phyloP scores from a whole-genome alignment of 1,284 basidiomycete genomes.

The Phylloporus sp. region DNA sequence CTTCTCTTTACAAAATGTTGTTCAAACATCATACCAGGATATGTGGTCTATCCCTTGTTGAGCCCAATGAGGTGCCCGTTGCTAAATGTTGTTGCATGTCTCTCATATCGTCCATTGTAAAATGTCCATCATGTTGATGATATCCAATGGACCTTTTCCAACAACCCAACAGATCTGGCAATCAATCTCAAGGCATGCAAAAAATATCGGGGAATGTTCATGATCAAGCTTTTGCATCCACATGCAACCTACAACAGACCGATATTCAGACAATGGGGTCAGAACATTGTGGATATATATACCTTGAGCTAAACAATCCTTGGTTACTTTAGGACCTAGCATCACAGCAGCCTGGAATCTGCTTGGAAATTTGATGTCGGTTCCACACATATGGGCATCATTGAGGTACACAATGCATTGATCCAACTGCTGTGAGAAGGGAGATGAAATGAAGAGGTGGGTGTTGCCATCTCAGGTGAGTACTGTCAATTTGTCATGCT shows the following conservation, averaged over 20 bases:
- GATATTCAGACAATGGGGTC: neutral
- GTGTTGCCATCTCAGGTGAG: conserved; percentile 43
- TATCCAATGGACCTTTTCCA: conserved; percentile 3
- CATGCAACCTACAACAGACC: conserved; percentile 46
- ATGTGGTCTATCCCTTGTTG: conserved; percentile 51
- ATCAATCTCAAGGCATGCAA: conserved; percentile 52
- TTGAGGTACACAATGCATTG: conserved; percentile 58
- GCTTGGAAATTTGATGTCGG: conserved; percentile 8
- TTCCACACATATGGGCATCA: conserved; percentile 52
- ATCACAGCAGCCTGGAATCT: conserved; percentile 23
- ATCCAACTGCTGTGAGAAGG: conserved; percentile 47
- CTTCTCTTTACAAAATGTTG: conserved; percentile 15
- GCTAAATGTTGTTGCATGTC: conserved; percentile 48
- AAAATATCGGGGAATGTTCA: conserved; percentile 54
- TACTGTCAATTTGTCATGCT: conserved; percentile 47
- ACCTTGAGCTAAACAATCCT: conserved; percentile 60
- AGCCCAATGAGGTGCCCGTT: conserved; percentile 47
- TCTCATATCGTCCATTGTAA: conserved; percentile 50
- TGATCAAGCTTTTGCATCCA: conserved; percentile 54
- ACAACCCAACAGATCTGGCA: conserved; percentile 40
- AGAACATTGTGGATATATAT: conserved; percentile 5
- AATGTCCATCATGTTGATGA: conserved; percentile 40
- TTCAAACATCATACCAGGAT: conserved; percentile 40
- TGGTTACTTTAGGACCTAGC: conserved; percentile 55
- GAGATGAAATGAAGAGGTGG: conserved; percentile 48